Evolutionary conservation across 257 asterid genomes (phyloP), one percentile per base, ranked within the genome.

Genomic region (Misopates orontium): DNA sequence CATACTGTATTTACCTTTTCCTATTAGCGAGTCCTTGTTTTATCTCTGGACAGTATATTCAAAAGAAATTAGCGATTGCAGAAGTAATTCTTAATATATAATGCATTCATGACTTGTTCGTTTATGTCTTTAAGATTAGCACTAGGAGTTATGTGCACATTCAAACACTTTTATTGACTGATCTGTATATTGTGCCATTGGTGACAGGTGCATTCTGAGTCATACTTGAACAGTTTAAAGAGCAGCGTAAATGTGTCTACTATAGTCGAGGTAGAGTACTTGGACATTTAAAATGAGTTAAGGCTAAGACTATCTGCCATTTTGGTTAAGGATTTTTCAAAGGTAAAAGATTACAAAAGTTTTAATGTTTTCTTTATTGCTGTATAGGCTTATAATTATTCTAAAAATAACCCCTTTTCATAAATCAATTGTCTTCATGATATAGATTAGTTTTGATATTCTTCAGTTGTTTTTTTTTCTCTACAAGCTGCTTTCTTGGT

Each of bases 121-220:
- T 28, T 66, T 39, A 12, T 40, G 28, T 60, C 45, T 64, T 48
- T 31, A 25, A 22, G 67, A 56, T 25, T 12, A 44, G 47, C 23
- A 40, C 44, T 23, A 39, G 66, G 20, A 12, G 36, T 52, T 47
- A 39, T 48, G 20, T 10, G 45, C 28, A 10, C 20, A 45, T 72
- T 8, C 25, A 32, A n/a, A 23, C 42, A 21, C 14, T 31, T 47
- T 52, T 59, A 14, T 36, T 50, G 58, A 21, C 68, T 62, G 49
- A 62, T 69, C 56, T 52, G 19, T 67, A 40, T 60, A 10, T 63
- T 56, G 52, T 52, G 22, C 57, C 15, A 5, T 67, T 21, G 77
- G 70, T 71, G 69, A 51, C 86, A 93, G 99, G 97, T 93, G 73
- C 99, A 93, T 82, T 79, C 96, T 11, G 86, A 87, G 56, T 67